Conservation (phyloP, 441 rosid genomes). For the Biscutella auriculata region DNA sequence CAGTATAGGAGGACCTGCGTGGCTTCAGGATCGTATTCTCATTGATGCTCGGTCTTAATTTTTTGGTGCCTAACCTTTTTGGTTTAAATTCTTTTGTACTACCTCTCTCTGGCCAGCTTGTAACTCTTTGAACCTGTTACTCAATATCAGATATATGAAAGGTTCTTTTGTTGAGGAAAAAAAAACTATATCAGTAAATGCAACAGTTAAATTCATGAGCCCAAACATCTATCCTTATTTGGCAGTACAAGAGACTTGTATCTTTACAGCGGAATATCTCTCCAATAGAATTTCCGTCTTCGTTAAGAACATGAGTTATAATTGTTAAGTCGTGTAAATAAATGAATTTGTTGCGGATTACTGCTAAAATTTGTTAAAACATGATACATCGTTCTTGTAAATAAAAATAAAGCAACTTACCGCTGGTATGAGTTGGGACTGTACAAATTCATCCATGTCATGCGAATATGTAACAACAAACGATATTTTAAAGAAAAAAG, state of each 20-base stretch:
- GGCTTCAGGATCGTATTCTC: too few relatives aligned
- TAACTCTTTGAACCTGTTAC: too few relatives aligned
- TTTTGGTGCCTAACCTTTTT: too few relatives aligned
- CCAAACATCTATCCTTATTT: conserved; percentile 35
- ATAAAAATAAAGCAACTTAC: conserved; percentile 33
- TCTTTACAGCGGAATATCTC: conserved; percentile 97
- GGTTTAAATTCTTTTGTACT: too few relatives aligned
- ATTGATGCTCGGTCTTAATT: too few relatives aligned
- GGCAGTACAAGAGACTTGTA: conserved; percentile 89
- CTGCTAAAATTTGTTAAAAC: neutral
- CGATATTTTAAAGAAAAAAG: too few relatives aligned
- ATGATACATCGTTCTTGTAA: neutral
- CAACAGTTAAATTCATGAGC: neutral
- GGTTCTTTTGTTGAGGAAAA: too few relatives aligned
- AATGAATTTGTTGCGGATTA: neutral
- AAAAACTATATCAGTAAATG: conserved; percentile 1
- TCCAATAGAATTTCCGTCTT: conserved; percentile 84
- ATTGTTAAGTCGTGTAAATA: conserved; percentile 66
- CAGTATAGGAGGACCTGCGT: too few relatives aligned
- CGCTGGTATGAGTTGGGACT: conserved; percentile 93
- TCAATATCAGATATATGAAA: too few relatives aligned
- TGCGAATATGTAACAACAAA: conserved; percentile 91
- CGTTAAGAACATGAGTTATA: conserved; percentile 75
- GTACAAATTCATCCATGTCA: conserved; percentile 98
- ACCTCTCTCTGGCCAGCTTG: too few relatives aligned